Conservation (phyloP, 192 early-diverging fungal genomes). For the Gonapodya prolifera region DNA sequence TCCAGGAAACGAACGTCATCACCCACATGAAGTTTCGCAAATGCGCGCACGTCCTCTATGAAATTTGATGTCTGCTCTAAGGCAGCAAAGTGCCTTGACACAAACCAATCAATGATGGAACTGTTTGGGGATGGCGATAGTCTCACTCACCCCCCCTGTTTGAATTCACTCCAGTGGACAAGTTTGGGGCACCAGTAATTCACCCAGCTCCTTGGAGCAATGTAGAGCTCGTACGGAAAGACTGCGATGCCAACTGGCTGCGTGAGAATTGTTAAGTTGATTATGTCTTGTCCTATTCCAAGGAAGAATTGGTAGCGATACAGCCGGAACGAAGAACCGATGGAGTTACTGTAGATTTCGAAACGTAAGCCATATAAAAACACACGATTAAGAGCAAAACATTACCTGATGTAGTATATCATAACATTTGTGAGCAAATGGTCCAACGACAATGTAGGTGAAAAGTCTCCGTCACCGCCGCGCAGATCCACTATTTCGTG, state of each 20-base stretch:
- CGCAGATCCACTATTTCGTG: constrained; percentile 8
- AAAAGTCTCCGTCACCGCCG: constrained; percentile 7
- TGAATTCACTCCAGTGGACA: background rate
- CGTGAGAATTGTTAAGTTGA: background rate
- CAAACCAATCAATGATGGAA: constrained; percentile 16
- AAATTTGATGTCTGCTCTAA: constrained; percentile 39
- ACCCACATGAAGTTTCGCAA: background rate
- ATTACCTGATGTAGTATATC: constrained; percentile 34
- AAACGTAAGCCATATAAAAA: background rate
- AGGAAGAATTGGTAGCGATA: constrained; percentile 37
- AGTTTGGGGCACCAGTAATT: constrained; percentile 10
- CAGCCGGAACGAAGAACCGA: constrained; percentile 42
- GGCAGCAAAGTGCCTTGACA: constrained; percentile 44
- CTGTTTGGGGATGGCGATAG: background rate
- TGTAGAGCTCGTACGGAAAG: constrained; percentile 34
- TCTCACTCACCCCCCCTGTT: background rate
- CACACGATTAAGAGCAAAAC: background rate
- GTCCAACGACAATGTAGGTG: constrained; percentile 21
- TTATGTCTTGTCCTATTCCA: background rate
- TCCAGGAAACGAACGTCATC: too few species aligned
- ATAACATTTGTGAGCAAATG: constrained; percentile 38
- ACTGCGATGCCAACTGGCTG: constrained; percentile 30
- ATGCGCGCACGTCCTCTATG: constrained; percentile 34
- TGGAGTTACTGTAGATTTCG: constrained; percentile 27
- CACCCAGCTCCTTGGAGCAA: constrained; percentile 23